Base-by-base conservation (phyloP, 768 basidiomycete species). In the Tephrocybe sp. region DNA sequence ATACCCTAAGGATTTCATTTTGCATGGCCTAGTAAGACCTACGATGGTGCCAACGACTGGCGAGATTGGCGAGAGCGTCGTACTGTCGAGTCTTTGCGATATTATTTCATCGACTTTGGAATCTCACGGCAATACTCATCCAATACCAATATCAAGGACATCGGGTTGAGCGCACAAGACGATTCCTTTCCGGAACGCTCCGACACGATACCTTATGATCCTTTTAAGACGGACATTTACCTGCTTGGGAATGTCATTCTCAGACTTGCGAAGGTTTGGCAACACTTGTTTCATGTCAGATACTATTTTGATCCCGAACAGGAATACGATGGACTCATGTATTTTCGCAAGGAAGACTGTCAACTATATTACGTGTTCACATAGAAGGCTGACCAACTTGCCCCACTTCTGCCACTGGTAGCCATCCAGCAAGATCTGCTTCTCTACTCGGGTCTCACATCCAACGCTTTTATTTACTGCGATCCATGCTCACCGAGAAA, bases 191-290 rank as follows among this genome's bases (percentile, higher is more conserved):
- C 76, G 1, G 75, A 77, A 41, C 59, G 49, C 12, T 51, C 47
- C 14, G 20, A 48, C 5, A 30, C 51, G 0, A 32, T 52, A 1
- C 66, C 60, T 0, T 59, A 64, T 9, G 56, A 79, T 52, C 72
- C 75, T 0, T 79, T 78, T 39, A 60, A 68, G 0, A 70, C 68
- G 0, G 78, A 79, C 31, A 60, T 79, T 3, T 79, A 74, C 51
- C 70, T 70, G 26, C 52, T 77, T 0, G 75, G 74, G 0, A 77
- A 76, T 39, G 45, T 39, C 8, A 32, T 51, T 14, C 40, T 49
- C 16, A 32, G 39, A 12, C 19, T 49, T 31, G 35, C 33, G 6
- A 32, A 53, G 19, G 49, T 45, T 22, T 8, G 22, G 0, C 10
- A 13, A 7, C 7, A 26, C 7, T 26, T 26, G 26, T 26, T 4